phyloP scores from a whole-genome alignment of 164 flowering plant genomes.

The Santalum album region DNA sequence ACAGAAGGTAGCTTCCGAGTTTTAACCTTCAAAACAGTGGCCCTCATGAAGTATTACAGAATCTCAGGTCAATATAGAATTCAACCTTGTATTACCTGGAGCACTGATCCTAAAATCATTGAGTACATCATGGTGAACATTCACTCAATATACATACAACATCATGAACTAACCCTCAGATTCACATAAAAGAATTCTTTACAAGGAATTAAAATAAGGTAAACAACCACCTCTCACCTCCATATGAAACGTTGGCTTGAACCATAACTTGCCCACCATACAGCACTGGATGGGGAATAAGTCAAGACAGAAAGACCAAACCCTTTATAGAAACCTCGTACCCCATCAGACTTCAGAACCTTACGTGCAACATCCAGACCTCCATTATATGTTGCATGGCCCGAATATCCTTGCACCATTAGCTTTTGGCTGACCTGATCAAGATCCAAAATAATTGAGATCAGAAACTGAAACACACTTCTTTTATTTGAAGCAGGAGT shows the following conservation, averaged over 20 bases:
- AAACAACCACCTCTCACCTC: constrained; percentile 48
- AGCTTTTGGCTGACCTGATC: constrained; percentile 82
- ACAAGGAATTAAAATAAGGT: neutral
- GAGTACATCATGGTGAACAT: neutral
- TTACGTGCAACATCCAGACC: constrained; percentile 90
- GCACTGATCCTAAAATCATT: too few species aligned
- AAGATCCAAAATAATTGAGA: neutral
- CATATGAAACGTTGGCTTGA: constrained; percentile 91
- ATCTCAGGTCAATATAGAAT: too few species aligned
- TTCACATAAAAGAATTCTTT: too few species aligned
- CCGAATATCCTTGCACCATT: constrained; percentile 98
- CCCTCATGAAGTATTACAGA: too few species aligned
- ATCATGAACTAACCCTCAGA: neutral
- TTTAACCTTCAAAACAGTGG: too few species aligned
- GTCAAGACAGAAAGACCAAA: constrained; percentile 91
- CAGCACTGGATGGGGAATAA: constrained; percentile 97
- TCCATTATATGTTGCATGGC: constrained; percentile 73
- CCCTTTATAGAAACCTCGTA: constrained; percentile 85
- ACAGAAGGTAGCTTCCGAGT: neutral
- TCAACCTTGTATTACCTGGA: too few species aligned
- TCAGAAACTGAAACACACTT: neutral
- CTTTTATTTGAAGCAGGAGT: too few species aligned
- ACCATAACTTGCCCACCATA: constrained; percentile 99
- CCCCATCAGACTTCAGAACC: constrained; percentile 64
- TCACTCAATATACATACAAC: neutral